These are phyloP conservation scores for Paraphoma chrysanthemicola DNA, from an alignment of 2,329 filamentous ascomycete species.

Conservation along the genomic window DNA sequence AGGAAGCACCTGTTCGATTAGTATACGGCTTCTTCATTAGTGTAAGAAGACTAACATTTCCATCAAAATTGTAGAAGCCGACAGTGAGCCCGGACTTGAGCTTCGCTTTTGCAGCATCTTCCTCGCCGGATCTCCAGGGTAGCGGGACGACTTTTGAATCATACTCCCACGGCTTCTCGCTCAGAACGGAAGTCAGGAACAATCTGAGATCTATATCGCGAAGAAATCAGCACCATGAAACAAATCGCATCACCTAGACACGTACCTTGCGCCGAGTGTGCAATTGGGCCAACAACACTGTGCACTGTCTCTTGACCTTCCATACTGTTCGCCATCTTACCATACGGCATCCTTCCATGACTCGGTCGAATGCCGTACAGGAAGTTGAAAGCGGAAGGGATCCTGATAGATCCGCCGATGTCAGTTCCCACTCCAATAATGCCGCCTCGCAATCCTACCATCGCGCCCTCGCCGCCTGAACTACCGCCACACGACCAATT, in stretches of 20 bases:
- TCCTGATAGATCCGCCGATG: slow-evolving; percentile 61
- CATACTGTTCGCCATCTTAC: slow-evolving; percentile 59
- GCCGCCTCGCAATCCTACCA: slow-evolving; percentile 60
- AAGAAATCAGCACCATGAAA: neutral
- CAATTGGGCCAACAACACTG: slow-evolving; percentile 64
- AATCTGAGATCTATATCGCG: slow-evolving; percentile 51
- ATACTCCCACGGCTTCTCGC: slow-evolving; percentile 65
- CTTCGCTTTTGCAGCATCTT: slow-evolving; percentile 9
- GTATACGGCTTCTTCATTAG: neutral
- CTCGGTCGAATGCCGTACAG: slow-evolving; percentile 62
- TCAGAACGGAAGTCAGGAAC: slow-evolving; percentile 61
- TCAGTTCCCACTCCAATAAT: slow-evolving; percentile 65
- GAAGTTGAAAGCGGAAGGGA: slow-evolving; percentile 64
- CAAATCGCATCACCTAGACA: neutral
- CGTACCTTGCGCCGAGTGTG: slow-evolving; percentile 34
- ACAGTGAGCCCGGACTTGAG: slow-evolving; percentile 57
- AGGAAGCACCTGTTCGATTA: slow-evolving; percentile 6
- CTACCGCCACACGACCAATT: slow-evolving; percentile 60
- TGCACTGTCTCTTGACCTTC: slow-evolving; percentile 66
- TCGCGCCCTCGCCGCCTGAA: slow-evolving; percentile 64
- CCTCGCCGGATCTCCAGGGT: slow-evolving; percentile 56
- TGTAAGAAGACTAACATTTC: slow-evolving; percentile 5
- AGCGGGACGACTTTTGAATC: slow-evolving; percentile 69
- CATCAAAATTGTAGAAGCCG: slow-evolving; percentile 54
- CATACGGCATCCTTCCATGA: slow-evolving; percentile 42